phyloP scores from a whole-genome alignment of 2,329 filamentous ascomycete species.

The Aplosporella prunicola region DNA sequence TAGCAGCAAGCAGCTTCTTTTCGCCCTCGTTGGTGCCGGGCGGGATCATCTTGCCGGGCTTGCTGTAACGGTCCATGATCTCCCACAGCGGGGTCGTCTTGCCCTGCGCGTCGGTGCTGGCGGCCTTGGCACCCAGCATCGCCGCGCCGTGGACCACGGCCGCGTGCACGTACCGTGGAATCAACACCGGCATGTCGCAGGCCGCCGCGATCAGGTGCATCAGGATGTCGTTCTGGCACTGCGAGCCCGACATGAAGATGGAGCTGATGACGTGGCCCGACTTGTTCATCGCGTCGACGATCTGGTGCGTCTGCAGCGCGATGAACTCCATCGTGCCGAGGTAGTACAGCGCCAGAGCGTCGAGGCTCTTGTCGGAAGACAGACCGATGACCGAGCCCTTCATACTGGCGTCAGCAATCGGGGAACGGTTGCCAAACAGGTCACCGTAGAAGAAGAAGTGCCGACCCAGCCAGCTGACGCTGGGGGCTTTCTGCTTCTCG shows the following conservation, averaged over 20 bases:
- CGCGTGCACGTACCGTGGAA: constrained; percentile 87
- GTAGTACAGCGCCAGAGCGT: constrained; percentile 84
- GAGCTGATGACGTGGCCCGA: constrained; percentile 78
- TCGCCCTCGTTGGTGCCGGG: constrained; percentile 63
- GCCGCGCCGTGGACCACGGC: constrained; percentile 97
- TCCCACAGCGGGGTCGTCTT: constrained; percentile 83
- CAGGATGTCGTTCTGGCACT: constrained; percentile 90
- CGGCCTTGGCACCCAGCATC: constrained; percentile 97
- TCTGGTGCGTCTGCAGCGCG: constrained; percentile 90
- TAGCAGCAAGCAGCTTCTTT: constrained; percentile 71
- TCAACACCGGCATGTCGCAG: constrained; percentile 85
- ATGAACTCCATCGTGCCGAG: constrained; percentile 98
- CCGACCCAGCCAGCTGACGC: constrained; percentile 74
- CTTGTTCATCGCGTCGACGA: constrained; percentile 87
- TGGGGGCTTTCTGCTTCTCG: constrained; percentile 59
- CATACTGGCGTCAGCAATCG: constrained; percentile 89
- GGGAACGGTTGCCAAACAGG: constrained; percentile 91
- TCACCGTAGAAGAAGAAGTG: constrained; percentile 99
- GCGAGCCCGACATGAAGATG: constrained; percentile 98
- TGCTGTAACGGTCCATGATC: constrained; percentile 97
- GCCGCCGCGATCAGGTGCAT: constrained; percentile 87
- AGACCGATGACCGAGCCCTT: constrained; percentile 80
- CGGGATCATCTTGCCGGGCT: constrained; percentile 75
- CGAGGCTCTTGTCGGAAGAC: constrained; percentile 74
- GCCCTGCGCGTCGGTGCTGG: constrained; percentile 65